Base-by-base conservation (phyloP, 2,329 filamentous ascomycete species). In the Colletotrichum sp. region DNA sequence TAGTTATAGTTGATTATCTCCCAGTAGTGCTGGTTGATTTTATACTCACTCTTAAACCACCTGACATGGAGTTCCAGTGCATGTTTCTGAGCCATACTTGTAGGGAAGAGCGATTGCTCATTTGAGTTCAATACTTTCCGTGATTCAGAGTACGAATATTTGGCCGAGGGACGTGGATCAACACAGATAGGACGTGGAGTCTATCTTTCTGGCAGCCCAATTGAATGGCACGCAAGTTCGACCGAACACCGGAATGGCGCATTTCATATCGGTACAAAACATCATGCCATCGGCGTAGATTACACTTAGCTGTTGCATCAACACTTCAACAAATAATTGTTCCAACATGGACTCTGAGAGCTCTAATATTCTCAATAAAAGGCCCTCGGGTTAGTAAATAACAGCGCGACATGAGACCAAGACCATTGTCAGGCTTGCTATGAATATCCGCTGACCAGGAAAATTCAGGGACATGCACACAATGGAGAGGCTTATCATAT, bases 161-260 rank as follows among this genome's bases (percentile, higher is more conserved):
- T 39, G 15, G 36, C 1, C 9, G 36, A 39, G 8, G 36, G 36
- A 3, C 8, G 36, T 39, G 15, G 36, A 39, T 39, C 15, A 39
- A 5, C 36, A 39, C 15, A 39, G 15, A 39, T 0, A 0, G 36
- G 16, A 39, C 15, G 36, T 39, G 0, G 36, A 39, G 15, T 39
- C 36, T 39, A 5, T 1, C 0, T 19, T 16, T 0, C 16, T 39
- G 16, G 8, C 16, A 4, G 36, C 8, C 7, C 2, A 9, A 2
- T 39, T 39, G 34, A 1, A 36, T 39, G 15, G 16, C 36, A 39
- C 36, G 8, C 15, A 16, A 39, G 15, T 2, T 39, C 15, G 15
- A 39, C 16, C 36, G 36, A 39, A 39, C 16, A 15, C 36, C 0
- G 16, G 16, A 39, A 19, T 39, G 15, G 36, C 15, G 36, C 36